A percentile compares a stretch with the other conserved stretches of the same genome.
These are phyloP conservation scores for Caryopteris hybrid DNA, from an alignment of 305 asterid species.

Conservation along the genomic window DNA sequence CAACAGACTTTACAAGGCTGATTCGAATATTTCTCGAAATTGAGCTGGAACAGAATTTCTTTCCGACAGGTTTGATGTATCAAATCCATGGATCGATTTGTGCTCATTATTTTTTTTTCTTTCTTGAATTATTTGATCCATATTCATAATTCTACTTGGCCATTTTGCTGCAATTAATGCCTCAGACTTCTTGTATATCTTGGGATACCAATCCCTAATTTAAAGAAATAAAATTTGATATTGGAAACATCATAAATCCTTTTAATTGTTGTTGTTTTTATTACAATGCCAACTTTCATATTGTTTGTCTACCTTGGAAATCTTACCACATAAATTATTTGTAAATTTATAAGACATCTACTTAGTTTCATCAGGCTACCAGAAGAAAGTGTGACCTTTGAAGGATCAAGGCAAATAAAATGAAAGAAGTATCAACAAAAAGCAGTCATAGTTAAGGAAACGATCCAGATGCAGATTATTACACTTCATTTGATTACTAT, in stretches of 20 bases:
- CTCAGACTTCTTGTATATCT: not conserved
- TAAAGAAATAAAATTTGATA: not conserved
- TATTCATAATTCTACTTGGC: not conserved
- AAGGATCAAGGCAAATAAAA: not conserved
- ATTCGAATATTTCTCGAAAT: conserved; percentile 11
- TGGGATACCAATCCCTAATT: conserved; percentile 5
- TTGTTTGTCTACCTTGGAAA: too few relatives aligned
- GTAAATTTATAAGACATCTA: too few relatives aligned
- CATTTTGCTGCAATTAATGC: not conserved
- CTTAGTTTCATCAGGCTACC: too few relatives aligned
- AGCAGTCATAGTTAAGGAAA: not conserved
- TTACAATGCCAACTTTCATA: not conserved
- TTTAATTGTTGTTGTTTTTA: not conserved
- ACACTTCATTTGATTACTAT: not conserved
- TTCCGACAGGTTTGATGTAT: not conserved
- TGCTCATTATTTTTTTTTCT: not conserved
- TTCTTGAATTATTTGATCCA: not conserved
- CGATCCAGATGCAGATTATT: not conserved
- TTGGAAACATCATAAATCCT: not conserved
- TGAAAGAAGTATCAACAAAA: not conserved
- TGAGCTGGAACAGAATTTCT: not conserved
- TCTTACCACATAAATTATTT: too few relatives aligned
- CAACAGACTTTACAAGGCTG: conserved; percentile 38
- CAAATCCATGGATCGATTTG: not conserved
- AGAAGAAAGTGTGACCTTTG: not conserved